Percentiles rank a stretch among this genome's conserved stretches.
phyloP scores from a whole-genome alignment of 2,329 filamentous ascomycete species.

The Fusarium liriodendri region DNA sequence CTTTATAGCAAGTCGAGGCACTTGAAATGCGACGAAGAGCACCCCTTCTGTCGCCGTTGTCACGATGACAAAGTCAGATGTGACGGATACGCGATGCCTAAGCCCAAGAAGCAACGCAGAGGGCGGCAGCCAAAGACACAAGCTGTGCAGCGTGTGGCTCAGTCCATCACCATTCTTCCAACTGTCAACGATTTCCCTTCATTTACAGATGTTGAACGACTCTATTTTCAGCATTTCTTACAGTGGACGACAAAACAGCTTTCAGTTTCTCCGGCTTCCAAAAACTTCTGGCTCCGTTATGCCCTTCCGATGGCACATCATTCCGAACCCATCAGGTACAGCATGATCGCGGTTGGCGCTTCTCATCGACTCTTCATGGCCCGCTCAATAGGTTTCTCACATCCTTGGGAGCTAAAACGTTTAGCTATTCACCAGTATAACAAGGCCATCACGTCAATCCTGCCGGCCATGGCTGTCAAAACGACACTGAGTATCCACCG shows the following conservation, averaged over 20 bases:
- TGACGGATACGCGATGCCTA: not conserved
- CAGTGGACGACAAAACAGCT: not conserved
- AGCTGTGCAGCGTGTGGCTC: not conserved
- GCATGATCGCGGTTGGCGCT: constrained; percentile 11
- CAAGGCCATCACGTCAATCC: not conserved
- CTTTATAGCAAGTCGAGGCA: not conserved
- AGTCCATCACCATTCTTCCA: not conserved
- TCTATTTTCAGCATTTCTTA: not conserved
- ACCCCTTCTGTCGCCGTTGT: not conserved
- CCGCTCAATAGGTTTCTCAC: not conserved
- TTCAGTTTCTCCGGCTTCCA: not conserved
- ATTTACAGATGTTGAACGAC: not conserved
- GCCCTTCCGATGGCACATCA: constrained; percentile 2
- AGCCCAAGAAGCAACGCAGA: not conserved
- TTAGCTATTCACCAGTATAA: not conserved
- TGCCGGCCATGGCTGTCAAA: not conserved
- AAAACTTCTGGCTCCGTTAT: constrained; percentile 12
- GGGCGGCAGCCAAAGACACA: not conserved
- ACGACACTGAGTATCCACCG: not conserved
- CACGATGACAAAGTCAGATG: not conserved
- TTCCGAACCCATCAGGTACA: constrained; percentile 5
- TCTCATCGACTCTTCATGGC: constrained; percentile 13
- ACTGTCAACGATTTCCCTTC: not conserved
- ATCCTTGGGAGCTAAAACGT: not conserved
- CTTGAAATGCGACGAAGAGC: not conserved